Evolutionary conservation across 2,329 filamentous ascomycete genomes (phyloP).

Genomic region (Diplodia corticola): DNA sequence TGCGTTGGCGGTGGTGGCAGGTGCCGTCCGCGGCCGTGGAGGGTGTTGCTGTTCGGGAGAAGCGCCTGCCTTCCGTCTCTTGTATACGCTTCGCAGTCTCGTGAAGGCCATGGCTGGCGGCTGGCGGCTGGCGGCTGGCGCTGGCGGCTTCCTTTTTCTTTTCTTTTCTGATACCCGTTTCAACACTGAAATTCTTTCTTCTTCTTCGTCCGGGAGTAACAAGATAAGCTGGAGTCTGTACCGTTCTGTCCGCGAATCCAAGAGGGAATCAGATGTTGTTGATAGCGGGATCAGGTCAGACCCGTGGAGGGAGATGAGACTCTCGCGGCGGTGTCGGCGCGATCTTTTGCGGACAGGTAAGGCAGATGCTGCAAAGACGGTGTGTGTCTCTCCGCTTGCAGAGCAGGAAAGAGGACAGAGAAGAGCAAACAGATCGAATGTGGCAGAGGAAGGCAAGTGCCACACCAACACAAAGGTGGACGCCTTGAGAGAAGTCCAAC

Average conservation of each 20-base stretch:
- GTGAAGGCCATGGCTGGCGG: neutral
- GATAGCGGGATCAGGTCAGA: neutral
- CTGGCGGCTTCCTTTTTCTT: too few species aligned
- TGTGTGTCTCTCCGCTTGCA: neutral
- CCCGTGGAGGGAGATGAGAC: neutral
- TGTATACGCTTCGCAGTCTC: neutral
- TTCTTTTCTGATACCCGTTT: neutral
- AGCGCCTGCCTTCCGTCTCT: neutral
- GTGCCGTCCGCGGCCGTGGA: constrained; percentile 4
- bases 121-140: too few species aligned
- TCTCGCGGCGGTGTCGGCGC: neutral
- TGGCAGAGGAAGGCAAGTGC: neutral
- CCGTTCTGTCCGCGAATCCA: neutral
- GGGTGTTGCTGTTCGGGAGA: neutral
- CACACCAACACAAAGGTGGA: neutral
- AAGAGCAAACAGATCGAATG: neutral
- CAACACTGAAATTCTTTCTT: neutral
- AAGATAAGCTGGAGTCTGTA: neutral
- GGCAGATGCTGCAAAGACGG: neutral
- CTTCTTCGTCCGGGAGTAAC: neutral
- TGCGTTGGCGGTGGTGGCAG: neutral
- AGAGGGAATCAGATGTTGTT: neutral
- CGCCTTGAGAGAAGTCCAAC: neutral
- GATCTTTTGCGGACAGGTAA: neutral
- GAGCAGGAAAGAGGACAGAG: neutral